phyloP scores from a whole-genome alignment of 106 monocot genomes.

The Dendrobium chrysotoxum region DNA sequence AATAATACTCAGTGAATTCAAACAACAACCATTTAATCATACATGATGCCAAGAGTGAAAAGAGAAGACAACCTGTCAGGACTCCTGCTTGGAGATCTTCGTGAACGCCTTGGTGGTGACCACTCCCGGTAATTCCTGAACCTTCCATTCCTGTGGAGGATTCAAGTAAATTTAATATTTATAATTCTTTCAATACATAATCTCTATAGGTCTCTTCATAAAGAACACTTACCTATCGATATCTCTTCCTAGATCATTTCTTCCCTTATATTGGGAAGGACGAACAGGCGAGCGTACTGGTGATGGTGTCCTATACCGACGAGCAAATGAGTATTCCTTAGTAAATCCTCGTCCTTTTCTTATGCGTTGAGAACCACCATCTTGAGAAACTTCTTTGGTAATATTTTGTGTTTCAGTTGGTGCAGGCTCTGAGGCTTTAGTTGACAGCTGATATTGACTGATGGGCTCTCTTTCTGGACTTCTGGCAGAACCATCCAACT shows the following conservation, averaged over 20 bases:
- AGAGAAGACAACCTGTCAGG: conserved; percentile 8
- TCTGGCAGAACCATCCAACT: background rate
- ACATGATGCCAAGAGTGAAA: conserved; percentile 3
- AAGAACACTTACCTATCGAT: conserved; percentile 19
- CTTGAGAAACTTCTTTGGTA: conserved; percentile 18
- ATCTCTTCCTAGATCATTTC: conserved; percentile 26
- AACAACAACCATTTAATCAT: background rate
- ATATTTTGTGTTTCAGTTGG: conserved; percentile 7
- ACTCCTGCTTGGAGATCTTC: conserved; percentile 20
- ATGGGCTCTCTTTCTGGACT: conserved; percentile 13
- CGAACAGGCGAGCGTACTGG: conserved; percentile 33
- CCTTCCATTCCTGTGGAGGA: conserved; percentile 16
- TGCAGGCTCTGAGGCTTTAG: conserved; percentile 16
- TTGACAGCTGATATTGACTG: conserved; percentile 11
- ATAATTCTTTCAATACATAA: background rate
- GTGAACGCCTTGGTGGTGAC: conserved; percentile 25
- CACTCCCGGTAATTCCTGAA: conserved; percentile 17
- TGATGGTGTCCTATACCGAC: conserved; percentile 41
- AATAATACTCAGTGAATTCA: background rate
- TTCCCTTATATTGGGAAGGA: conserved; percentile 23
- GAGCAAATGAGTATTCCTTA: conserved; percentile 30
- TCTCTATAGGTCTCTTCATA: background rate
- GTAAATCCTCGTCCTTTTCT: conserved; percentile 53
- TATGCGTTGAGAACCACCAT: conserved; percentile 27
- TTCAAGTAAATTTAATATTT: conserved; percentile 5